phyloP scores from a whole-genome alignment of 2,329 filamentous ascomycete genomes.

The Berkeleyomyces rouxiae region DNA sequence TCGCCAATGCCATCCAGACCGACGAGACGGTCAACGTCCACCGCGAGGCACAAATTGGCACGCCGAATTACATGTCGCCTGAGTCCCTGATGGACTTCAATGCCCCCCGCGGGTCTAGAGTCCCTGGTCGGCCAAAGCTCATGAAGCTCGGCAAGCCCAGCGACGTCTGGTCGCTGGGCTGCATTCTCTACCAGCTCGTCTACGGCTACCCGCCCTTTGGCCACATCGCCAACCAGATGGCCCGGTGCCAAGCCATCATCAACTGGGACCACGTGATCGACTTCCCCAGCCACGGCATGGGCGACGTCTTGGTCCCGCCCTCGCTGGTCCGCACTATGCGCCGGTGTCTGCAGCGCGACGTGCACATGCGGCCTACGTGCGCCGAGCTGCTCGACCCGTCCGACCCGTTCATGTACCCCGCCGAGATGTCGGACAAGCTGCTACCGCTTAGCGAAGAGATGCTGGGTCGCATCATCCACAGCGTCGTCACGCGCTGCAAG shows the following conservation, averaged over 20 bases:
- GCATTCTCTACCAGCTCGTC: conserved; percentile 94
- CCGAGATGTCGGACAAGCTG: conserved; percentile 36
- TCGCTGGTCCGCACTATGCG: conserved; percentile 44
- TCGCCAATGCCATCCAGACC: conserved; percentile 88
- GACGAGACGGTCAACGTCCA: conserved; percentile 97
- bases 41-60: conserved; percentile 86
- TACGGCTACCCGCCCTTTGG: conserved; percentile 94
- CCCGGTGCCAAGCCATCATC: conserved; percentile 73
- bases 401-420: conserved; percentile 49
- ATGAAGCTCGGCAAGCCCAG: conserved; percentile 94
- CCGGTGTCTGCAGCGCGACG: conserved; percentile 45
- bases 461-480: conserved; percentile 44
- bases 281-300: conserved; percentile 53
- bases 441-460: conserved; percentile 47
- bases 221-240: conserved; percentile 75
- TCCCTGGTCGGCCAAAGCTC: conserved; percentile 43
- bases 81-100: conserved; percentile 86
- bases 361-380: conserved; percentile 45
- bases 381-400: conserved; percentile 40
- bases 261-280: conserved; percentile 60
- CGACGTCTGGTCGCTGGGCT: conserved; percentile 91
- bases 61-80: conserved; percentile 96
- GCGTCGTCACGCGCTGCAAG: conserved; percentile 41
- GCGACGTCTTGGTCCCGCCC: conserved; percentile 42
- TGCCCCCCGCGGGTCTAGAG: conserved; percentile 33